Evolutionary conservation across 1,139 yeast species (phyloP), one percentile per base, ranked within the genome.

Genomic region (Sporopachydermia cereana): DNA sequence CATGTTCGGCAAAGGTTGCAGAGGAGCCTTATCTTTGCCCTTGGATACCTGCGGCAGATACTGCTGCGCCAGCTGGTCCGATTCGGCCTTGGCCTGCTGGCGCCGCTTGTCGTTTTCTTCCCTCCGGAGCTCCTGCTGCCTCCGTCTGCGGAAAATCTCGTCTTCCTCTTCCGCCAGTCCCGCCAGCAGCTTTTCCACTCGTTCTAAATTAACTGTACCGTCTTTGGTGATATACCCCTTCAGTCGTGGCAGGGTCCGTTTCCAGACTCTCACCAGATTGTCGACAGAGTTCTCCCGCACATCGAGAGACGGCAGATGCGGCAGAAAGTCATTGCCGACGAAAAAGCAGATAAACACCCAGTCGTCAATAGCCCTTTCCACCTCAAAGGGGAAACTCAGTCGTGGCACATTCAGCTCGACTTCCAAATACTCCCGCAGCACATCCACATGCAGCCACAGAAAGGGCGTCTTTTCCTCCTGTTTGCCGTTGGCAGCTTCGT

Each of bases 281-380:
- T 89, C 96, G 56, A 91, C 84, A 54, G 96, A 91, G 57, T 86
- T 85, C 61, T 93, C 97, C 54, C 98, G 76, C 41, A 91, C 96
- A 58, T 91, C 96, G 50, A 93, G 71, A 45, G 94, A 80, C 3
- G 99, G 98, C 53, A 93, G 68, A 64, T 91, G 98, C 2, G 99
- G 99, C 58, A 93, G 70, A 71, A 93, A 93, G 76, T 93, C 99
- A 60, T 93, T 93, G 61, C 99, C 99, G 48, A 91, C 95, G 60
- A 93, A 93, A 68, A 93, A 93, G 72, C 97, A 91, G 89, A 93
- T 83, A 54, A 93, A 93, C 17, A 93, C 89, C 98, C 98, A 93
- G 65, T 93, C 99, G 60, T 93, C 99, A 50, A 93, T 81, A 2
- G 97, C 96, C 48, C 98, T 72, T 64, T 93, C 99, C 49, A 88